Percentiles rank a stretch among this genome's conserved stretches.
phyloP scores from a whole-genome alignment of 148 eudicot species.

The Dysphania ambrosioides region DNA sequence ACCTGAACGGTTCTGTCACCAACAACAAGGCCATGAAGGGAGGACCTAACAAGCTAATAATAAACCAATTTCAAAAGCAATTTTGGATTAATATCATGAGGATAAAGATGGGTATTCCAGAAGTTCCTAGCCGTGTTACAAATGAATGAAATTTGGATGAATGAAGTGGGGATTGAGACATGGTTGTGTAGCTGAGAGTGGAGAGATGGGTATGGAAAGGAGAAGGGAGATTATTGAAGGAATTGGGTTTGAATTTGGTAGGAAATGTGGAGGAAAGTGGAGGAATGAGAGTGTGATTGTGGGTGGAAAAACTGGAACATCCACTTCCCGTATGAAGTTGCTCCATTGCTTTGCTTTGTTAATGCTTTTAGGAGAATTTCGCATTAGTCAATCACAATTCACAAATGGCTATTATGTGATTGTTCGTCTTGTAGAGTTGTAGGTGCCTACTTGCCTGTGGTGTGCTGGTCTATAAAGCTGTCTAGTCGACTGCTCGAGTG shows the following conservation, averaged over 20 bases:
- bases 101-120: constrained; percentile 37
- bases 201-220: constrained; percentile 11
- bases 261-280: constrained; percentile 3
- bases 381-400: no score
- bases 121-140: constrained; percentile 25
- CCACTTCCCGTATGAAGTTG: constrained; percentile 37
- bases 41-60: constrained; percentile 81
- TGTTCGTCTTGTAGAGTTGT: no score
- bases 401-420: no score
- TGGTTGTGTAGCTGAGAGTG: constrained; percentile 16
- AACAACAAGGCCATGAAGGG: constrained; percentile 85
- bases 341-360: no score
- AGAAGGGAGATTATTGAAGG: not conserved
- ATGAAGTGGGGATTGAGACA: constrained; percentile 27
- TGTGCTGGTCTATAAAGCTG: no score
- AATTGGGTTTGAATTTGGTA: constrained; percentile 19
- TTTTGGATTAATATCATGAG: constrained; percentile 47
- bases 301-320: constrained; percentile 24
- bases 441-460: no score
- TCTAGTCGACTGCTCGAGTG: no score
- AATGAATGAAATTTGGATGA: constrained; percentile 26
- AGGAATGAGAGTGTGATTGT: constrained; percentile 4
- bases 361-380: no score
- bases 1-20: constrained; percentile 74
- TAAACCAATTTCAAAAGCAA: constrained; percentile 55